These are phyloP conservation scores for Cavenderia fasciculata DNA, from an alignment of 78 protist genomes.

Conservation along the genomic window DNA sequence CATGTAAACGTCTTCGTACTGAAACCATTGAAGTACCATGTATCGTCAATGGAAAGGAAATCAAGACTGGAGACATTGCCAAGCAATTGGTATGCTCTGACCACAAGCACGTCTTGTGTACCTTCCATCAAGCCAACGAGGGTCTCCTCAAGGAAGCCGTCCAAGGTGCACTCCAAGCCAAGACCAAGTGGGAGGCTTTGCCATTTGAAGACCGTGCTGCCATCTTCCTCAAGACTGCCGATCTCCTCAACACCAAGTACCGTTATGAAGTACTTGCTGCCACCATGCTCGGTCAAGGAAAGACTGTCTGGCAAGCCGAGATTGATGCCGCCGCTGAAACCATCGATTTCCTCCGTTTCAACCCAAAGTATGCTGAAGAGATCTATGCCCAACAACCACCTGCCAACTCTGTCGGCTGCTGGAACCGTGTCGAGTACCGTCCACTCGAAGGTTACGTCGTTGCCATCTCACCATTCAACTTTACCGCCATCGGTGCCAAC, in stretches of 20 bases:
- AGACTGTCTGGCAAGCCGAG: constrained; percentile 96
- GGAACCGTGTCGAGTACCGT: constrained; percentile 93
- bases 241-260: constrained; percentile 85
- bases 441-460: constrained; percentile 96
- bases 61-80: constrained; percentile 70
- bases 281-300: constrained; percentile 89
- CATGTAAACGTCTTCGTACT: constrained; percentile 51
- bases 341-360: constrained; percentile 94
- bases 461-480: constrained; percentile 97
- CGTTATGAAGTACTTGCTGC: constrained; percentile 86
- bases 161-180: constrained; percentile 77
- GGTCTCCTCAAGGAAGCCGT: constrained; percentile 79
- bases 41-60: constrained; percentile 82
- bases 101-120: constrained; percentile 45
- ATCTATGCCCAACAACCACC: constrained; percentile 91
- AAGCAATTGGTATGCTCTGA: constrained; percentile 77
- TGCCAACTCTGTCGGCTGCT: constrained; percentile 71
- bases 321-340: constrained; percentile 94
- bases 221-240: constrained; percentile 92
- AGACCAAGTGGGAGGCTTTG: constrained; percentile 85
- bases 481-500: constrained; percentile 96
- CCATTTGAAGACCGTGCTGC: constrained; percentile 88
- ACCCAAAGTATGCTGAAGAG: constrained; percentile 86
- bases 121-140: constrained; percentile 66
- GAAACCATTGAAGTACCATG: constrained; percentile 79